phyloP scores from a whole-genome alignment of 805 yeast genomes.

The Saturnispora quitensis region DNA sequence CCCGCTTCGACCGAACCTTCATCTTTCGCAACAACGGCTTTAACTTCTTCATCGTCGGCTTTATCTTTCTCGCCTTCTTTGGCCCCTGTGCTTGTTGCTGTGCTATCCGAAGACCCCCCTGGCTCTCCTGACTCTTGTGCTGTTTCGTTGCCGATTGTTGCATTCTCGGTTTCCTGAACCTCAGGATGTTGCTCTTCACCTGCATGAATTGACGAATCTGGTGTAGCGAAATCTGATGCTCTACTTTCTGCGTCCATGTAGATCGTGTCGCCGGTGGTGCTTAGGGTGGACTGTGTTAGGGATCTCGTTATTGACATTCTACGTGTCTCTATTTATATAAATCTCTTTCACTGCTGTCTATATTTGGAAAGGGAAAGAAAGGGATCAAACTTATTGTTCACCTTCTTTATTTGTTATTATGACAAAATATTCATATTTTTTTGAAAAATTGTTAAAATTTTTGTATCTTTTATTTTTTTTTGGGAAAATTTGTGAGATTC shows the following conservation, averaged over 20 bases:
- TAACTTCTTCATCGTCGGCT: background rate
- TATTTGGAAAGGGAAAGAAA: background rate
- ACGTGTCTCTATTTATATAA: background rate
- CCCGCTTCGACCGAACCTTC: background rate
- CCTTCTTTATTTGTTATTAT: background rate
- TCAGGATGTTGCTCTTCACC: background rate
- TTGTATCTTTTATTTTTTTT: too few relatives aligned
- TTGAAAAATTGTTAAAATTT: background rate
- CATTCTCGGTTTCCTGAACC: background rate
- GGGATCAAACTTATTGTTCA: background rate
- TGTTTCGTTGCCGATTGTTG: background rate
- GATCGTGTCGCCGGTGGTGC: constrained; percentile 13
- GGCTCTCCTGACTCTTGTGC: constrained; percentile 1
- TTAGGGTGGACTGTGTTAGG: constrained; percentile 10
- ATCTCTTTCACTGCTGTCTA: background rate
- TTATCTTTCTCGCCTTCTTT: background rate
- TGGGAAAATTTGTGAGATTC: background rate
- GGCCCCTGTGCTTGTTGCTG: background rate
- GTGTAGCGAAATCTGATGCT: constrained; percentile 5
- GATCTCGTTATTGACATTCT: constrained; percentile 8
- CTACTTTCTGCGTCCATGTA: constrained; percentile 17
- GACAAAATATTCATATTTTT: background rate
- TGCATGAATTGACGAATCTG: background rate
- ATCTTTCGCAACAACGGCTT: background rate
- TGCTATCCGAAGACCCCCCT: background rate